phyloP scores from a whole-genome alignment of 73 alveolate genomes.

The Symbiodinium pilosum region DNA sequence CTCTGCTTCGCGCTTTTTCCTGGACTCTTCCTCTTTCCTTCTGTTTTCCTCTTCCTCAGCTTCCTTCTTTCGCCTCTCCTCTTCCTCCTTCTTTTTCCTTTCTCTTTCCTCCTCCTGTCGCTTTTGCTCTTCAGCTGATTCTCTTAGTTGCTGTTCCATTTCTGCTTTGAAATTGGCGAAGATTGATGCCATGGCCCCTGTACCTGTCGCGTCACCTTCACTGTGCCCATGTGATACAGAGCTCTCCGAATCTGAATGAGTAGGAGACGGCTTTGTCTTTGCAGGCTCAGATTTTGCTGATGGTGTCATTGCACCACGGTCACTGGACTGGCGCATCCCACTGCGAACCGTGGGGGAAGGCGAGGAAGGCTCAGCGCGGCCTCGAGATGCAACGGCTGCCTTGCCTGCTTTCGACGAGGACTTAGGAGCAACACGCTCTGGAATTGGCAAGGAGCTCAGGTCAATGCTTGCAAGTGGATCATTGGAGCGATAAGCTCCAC shows the following conservation, averaged over 20 bases:
- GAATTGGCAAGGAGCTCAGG: neutral
- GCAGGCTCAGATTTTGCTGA: conserved; percentile 52
- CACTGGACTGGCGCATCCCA: conserved; percentile 1
- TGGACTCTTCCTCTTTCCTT: neutral
- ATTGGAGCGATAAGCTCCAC: neutral
- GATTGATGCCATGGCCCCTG: neutral
- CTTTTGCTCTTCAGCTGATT: conserved; percentile 40
- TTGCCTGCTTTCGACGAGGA: neutral
- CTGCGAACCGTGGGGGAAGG: neutral
- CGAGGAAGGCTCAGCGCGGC: neutral
- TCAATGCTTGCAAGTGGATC: conserved; percentile 12
- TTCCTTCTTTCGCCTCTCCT: conserved; percentile 2
- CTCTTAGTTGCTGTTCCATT: conserved; percentile 36
- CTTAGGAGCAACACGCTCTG: neutral
- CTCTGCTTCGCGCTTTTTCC: neutral
- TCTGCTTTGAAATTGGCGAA: conserved; percentile 47
- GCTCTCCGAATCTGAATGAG: conserved; percentile 26
- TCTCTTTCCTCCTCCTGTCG: conserved; percentile 67
- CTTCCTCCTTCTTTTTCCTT: conserved; percentile 15
- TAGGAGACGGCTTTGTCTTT: neutral
- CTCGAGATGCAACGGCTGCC: neutral
- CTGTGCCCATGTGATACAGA: conserved; percentile 22
- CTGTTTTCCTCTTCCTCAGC: neutral
- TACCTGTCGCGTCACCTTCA: conserved; percentile 1
- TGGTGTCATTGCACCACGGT: neutral